phyloP scores from a whole-genome alignment of 176 grass and related monocot species.

The Pontederia paniculata region DNA sequence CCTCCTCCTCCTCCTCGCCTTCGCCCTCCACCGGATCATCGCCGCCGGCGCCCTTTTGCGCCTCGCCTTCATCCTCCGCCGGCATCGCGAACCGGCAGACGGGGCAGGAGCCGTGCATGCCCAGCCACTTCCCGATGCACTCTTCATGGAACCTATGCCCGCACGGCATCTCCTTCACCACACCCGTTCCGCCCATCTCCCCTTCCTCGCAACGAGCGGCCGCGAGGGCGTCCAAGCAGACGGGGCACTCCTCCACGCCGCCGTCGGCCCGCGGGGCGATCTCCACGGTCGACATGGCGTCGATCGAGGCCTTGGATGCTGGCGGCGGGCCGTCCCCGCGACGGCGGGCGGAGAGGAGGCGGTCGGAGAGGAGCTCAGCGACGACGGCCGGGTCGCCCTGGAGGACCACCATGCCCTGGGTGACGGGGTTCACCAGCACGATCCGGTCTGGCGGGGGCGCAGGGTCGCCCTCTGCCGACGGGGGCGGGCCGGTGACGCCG shows the following conservation, averaged over 20 bases:
- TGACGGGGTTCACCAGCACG: conserved; percentile 14
- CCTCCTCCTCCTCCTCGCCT: neutral
- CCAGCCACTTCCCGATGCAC: conserved; percentile 65
- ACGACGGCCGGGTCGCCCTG: conserved; percentile 3
- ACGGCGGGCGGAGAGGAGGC: conserved; percentile 5
- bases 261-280: neutral
- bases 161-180: conserved; percentile 53
- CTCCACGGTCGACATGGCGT: conserved; percentile 45
- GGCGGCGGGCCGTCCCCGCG: conserved; percentile 24
- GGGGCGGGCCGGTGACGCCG: neutral
- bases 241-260: conserved; percentile 20
- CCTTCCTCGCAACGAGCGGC: conserved; percentile 30
- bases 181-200: neutral
- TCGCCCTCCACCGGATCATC: neutral
- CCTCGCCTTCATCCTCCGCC: conserved; percentile 12
- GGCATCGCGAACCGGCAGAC: conserved; percentile 51
- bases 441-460: neutral
- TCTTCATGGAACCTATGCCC: conserved; percentile 62
- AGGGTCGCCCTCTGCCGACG: neutral
- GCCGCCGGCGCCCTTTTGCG: conserved; percentile 21
- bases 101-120: conserved; percentile 66
- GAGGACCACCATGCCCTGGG: conserved; percentile 11
- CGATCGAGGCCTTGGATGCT: conserved; percentile 54
- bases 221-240: conserved; percentile 44
- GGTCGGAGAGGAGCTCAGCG: conserved; percentile 20